Evolutionary conservation across 2,329 filamentous ascomycete genomes (phyloP).

Genomic region (Exserohilum rostratum): DNA sequence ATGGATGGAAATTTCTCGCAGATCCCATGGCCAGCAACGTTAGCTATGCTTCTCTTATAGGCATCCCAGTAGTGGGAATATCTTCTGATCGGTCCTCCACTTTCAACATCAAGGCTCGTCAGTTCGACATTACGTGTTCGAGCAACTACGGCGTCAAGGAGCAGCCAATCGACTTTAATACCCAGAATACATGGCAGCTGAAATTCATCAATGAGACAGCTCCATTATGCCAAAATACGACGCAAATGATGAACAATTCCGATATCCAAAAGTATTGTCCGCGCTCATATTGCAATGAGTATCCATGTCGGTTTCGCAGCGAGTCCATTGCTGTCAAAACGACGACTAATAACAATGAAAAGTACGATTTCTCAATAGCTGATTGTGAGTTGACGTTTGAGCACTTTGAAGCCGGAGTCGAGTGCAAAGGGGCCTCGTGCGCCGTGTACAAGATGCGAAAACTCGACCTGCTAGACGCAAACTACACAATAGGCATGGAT

Average conservation of each 20-base stretch:
- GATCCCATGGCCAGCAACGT: conserved; percentile 16
- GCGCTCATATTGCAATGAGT: conserved; percentile 14
- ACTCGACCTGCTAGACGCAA: conserved; percentile 23
- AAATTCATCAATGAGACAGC: background rate
- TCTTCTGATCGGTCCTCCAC: conserved; percentile 18
- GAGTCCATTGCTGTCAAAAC: conserved; percentile 16
- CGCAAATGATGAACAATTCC: too few relatives aligned
- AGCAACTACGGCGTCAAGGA: conserved; percentile 17
- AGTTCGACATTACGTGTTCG: conserved; percentile 35
- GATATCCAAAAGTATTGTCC: too few relatives aligned
- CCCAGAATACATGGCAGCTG: conserved; percentile 27
- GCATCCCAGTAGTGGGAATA: conserved; percentile 26
- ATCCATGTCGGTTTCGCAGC: conserved; percentile 29
- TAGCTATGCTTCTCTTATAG: conserved; percentile 36
- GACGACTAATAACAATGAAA: background rate
- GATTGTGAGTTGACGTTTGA: conserved; percentile 24
- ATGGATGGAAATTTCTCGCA: conserved; percentile 27
- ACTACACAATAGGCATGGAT: conserved; percentile 21
- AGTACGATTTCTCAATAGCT: conserved; percentile 21
- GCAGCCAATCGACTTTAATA: conserved; percentile 8
- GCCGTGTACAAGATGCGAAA: conserved; percentile 25
- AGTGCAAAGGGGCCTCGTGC: conserved; percentile 28
- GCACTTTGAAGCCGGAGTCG: conserved; percentile 27
- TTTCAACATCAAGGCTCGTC: conserved; percentile 28
- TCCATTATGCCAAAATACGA: conserved; percentile 1